Base-by-base conservation (phyloP, 306 rosid species). In the Vachellia pachyceras region DNA sequence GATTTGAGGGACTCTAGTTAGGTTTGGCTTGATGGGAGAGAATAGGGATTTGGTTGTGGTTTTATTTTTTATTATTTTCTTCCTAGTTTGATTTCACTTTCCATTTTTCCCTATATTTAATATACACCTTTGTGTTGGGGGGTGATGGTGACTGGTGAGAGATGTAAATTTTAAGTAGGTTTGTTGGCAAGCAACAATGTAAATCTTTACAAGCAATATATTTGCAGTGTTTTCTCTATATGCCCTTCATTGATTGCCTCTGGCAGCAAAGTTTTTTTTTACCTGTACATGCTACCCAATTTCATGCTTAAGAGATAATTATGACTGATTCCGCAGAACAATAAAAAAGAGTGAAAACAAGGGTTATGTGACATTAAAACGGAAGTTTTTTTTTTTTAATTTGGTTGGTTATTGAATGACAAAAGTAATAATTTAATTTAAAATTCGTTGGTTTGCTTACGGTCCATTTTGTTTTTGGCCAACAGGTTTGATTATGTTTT, bases 11-110 rank as follows among this genome's bases (percentile, higher is more conserved):
- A 40, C 23, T 20, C 35, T 18, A 18, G 35, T 18, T 39, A 37
- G 71, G 17, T 40, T 68, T n/a, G 73, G 35, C 50, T n/a, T 68
- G 52, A 20, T 68, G 41, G 73, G 73, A 37, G 71, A 68, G 73
- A 40, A 41, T 68, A 40, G 49, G 52, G 50, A 68, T 39, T 40
- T 68, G 73, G 41, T 68, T 40, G 18, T 68, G 52, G 7, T 39
- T 10, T 68, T 40, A 18, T 29, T 29, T n/a, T 40, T 68, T 68
- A 68, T 68, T 65, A 5, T 36, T 64, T 13, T 10, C 45, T 68
- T 20, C 25, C 9, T 41, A 18, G 6, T 68, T 41, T 40, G 17
- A 40, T 68, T 67, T 68, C 36, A 68, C 73, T 40, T 68, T 20
- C 33, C 50, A 68, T 68, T 68, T 68, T 68, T n/a, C 14, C 73